phyloP scores from a whole-genome alignment of 2,329 filamentous ascomycete genomes.

The Colletotrichum liaoningense region DNA sequence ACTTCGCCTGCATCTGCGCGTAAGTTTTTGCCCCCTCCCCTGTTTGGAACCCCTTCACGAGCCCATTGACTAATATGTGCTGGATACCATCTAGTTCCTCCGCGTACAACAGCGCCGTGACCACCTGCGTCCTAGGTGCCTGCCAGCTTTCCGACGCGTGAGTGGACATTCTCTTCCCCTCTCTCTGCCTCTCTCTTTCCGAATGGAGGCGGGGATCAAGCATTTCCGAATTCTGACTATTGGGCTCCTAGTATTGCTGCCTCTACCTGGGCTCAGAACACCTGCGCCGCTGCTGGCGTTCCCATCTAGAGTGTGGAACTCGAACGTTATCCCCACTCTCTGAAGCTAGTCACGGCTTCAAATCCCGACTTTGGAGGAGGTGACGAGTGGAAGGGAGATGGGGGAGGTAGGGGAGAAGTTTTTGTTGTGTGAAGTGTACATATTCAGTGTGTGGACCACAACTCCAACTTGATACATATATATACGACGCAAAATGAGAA shows the following conservation, averaged over 20 bases:
- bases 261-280: conserved; percentile 16
- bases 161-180: neutral
- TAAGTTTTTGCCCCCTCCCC: neutral
- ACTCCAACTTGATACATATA: neutral
- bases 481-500: neutral
- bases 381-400: neutral
- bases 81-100: conserved; percentile 1
- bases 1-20: conserved; percentile 36
- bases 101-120: conserved; percentile 25
- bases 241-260: neutral
- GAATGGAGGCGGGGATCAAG: neutral
- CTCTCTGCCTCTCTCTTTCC: too few species aligned
- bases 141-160: conserved; percentile 11
- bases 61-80: neutral
- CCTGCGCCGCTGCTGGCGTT: conserved; percentile 22
- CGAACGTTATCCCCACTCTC: neutral
- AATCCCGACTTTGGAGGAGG: neutral
- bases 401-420: neutral
- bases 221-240: neutral
- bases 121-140: conserved; percentile 16
- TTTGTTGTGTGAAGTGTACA: neutral
- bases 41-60: too few species aligned
- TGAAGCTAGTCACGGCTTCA: neutral
- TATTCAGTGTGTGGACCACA: neutral
- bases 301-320: neutral